A percentile compares a stretch with the other conserved stretches of the same genome.
These are phyloP conservation scores for Tricholoma furcatifolium DNA, from an alignment of 768 basidiomycete genomes.

Conservation along the genomic window DNA sequence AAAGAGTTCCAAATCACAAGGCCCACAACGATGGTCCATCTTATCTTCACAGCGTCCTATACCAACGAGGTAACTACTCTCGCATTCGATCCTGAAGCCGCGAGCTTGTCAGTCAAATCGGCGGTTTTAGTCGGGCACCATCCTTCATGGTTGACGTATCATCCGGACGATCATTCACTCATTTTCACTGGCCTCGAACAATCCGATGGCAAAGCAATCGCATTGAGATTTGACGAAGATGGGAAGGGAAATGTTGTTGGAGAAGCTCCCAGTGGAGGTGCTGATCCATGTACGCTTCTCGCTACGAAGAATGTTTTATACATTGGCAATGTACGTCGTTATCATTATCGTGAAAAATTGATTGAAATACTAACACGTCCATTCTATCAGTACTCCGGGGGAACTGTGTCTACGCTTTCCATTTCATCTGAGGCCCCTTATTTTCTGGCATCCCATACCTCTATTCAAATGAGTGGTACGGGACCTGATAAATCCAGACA, in stretches of 20 bases:
- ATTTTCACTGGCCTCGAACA: conserved; percentile 70
- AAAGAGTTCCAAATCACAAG: not conserved
- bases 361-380: not conserved
- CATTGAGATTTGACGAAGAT: conserved; percentile 53
- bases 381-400: conserved; percentile 62
- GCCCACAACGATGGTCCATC: conserved; percentile 31
- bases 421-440: conserved; percentile 49
- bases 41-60: conserved; percentile 66
- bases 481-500: conserved; percentile 73
- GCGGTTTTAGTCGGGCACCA: conserved; percentile 52
- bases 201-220: conserved; percentile 60
- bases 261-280: conserved; percentile 52
- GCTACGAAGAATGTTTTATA: conserved; percentile 58
- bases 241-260: conserved; percentile 53
- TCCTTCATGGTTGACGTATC: conserved; percentile 75
- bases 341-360: not conserved
- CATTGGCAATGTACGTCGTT: conserved; percentile 66
- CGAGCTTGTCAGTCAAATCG: conserved; percentile 45
- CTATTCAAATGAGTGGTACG: conserved; percentile 44
- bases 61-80: conserved; percentile 62
- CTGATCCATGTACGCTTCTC: conserved; percentile 62
- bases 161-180: conserved; percentile 54
- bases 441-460: conserved; percentile 33
- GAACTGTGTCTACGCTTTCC: conserved; percentile 55
- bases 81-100: conserved; percentile 51